A percentile compares a stretch with the other conserved stretches of the same genome.
Evolutionary conservation across 768 basidiomycete species (phyloP).

Genomic region (Mrakia gelida): DNA sequence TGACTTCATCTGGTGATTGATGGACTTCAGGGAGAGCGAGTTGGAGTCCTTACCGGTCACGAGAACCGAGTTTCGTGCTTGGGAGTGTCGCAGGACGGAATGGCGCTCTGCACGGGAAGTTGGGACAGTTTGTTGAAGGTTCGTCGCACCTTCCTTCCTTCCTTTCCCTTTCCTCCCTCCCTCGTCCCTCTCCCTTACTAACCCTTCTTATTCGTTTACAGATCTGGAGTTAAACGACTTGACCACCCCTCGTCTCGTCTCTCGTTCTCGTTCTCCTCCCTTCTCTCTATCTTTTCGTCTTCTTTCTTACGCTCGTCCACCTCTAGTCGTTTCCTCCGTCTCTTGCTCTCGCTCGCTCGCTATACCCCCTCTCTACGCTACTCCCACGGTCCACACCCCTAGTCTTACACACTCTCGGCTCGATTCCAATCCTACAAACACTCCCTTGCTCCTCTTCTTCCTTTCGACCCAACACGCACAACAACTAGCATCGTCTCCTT

Average conservation of each 20-base stretch:
- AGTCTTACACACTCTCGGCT: too few species aligned
- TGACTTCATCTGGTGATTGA: not conserved
- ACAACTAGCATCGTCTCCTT: too few species aligned
- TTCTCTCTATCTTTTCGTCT: conserved; percentile 46
- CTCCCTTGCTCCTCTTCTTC: not conserved
- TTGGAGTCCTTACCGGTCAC: conserved; percentile 94
- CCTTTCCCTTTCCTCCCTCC: conserved; percentile 14
- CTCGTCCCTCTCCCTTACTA: conserved; percentile 1
- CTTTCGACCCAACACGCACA: not conserved
- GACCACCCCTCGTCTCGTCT: not conserved
- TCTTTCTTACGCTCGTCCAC: conserved; percentile 36
- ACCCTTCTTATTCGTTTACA: not conserved
- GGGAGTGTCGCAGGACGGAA: conserved; percentile 91
- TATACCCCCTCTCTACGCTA: too few species aligned
- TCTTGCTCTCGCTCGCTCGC: too few species aligned
- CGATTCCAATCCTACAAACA: too few species aligned
- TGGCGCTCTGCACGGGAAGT: conserved; percentile 96
- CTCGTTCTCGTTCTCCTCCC: not conserved
- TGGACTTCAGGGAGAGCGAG: conserved; percentile 66
- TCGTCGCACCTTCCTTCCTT: conserved; percentile 40
- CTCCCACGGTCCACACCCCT: too few species aligned
- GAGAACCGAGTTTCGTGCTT: conserved; percentile 97
- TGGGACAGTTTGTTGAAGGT: conserved; percentile 98
- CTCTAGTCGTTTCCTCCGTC: conserved; percentile 37
- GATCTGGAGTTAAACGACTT: conserved; percentile 9